Conservation (phyloP, 768 basidiomycete species). For the Leccinum olivaceopallidum region DNA sequence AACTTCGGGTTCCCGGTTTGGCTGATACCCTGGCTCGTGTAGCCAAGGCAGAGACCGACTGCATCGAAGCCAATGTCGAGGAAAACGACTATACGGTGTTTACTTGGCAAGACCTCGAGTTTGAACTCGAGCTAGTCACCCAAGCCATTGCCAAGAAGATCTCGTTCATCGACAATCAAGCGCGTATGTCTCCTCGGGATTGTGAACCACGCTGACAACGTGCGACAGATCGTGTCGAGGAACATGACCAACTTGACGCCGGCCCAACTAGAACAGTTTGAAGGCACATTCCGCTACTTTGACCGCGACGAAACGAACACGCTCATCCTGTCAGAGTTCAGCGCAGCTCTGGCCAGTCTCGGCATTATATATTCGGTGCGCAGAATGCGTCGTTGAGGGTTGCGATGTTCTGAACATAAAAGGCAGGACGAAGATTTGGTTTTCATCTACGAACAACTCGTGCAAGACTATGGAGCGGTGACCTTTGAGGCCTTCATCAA, state of each 20-base stretch:
- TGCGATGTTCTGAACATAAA: constrained; percentile 1
- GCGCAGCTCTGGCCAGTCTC: constrained; percentile 91
- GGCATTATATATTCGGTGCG: constrained; percentile 89
- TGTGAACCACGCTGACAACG: constrained; percentile 14
- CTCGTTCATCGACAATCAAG: constrained; percentile 97
- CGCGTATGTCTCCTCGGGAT: constrained; percentile 23
- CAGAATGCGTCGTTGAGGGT: background rate
- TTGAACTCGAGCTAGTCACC: constrained; percentile 81
- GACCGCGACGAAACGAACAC: constrained; percentile 93
- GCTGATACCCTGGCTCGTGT: constrained; percentile 58
- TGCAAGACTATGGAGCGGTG: constrained; percentile 82
- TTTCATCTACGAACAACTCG: constrained; percentile 76
- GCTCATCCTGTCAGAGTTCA: constrained; percentile 79
- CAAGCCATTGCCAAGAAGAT: constrained; percentile 86
- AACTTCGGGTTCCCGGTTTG: constrained; percentile 66
- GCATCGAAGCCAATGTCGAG: constrained; percentile 86
- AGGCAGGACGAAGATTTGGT: constrained; percentile 83
- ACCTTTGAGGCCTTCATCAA: constrained; percentile 95
- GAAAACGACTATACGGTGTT: constrained; percentile 96
- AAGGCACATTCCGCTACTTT: constrained; percentile 97
- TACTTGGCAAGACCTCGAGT: constrained; percentile 84
- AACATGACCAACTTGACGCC: constrained; percentile 95
- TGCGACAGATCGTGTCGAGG: constrained; percentile 80
- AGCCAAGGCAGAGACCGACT: constrained; percentile 68
- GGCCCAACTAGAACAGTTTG: constrained; percentile 94